Evolutionary conservation across 2,329 filamentous ascomycete species (phyloP), one percentile per base, ranked within the genome.

Genomic region (Graphiopsis chlorocephala): DNA sequence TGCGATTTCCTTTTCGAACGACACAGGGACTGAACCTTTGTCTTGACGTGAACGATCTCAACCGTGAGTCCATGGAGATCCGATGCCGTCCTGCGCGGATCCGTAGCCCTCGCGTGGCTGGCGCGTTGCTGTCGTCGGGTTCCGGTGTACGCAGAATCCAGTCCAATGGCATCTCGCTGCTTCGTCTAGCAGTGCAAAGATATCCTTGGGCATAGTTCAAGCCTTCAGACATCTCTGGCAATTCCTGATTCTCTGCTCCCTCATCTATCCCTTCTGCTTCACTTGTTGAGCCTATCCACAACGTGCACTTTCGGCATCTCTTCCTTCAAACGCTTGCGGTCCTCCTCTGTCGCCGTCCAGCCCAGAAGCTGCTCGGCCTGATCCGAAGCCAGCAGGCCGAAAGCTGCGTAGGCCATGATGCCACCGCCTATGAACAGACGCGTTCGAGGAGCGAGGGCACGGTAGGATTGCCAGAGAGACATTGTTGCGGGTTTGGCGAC

Each of bases 351-450:
- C 1, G 93, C 86, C 45, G 85, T 87, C 76, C 92, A 85, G 7
- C 90, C 90, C 66, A 93, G 84, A 48, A 84, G 87, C 74, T 90
- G 85, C 78, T 94, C 93, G 17, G 89, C 87, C 64, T 83, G 83
- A 73, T 94, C 90, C 5, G 90, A 87, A 20, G 91, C 74, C 74
- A 89, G 88, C n/a, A 95, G 83, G 17, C 92, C 93, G 47, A 87
- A 80, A 47, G 82, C 80, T 15, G 91, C 92, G 86, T 92, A 97
- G 35, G 86, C 86, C 73, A 97, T 86, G 69, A 96, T 79, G 71
- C 88, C 90, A 57, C 87, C 75, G 70, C 93, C 93, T 68, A 96
- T 83, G 56, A 88, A 79, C 48, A 91, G 79, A 64, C 90, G 90
- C 26, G 90, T 89, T 70, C 85, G 88, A 20, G 89, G 85, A 3